Evolutionary conservation across 2,329 filamentous ascomycete genomes (phyloP).

Genomic region (Phaeoacremonium minimum): DNA sequence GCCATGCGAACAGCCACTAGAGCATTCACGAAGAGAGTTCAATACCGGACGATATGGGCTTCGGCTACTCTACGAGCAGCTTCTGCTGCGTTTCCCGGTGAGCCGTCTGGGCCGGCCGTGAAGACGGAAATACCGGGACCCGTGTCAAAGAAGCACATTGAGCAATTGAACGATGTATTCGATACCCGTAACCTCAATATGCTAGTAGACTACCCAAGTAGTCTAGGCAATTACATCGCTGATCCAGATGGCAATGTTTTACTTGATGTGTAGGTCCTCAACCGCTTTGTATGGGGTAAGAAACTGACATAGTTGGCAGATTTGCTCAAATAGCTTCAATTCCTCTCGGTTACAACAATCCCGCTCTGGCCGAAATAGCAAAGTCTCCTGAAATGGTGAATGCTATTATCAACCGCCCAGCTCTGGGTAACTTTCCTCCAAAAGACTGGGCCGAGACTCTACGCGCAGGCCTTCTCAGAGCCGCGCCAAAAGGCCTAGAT

Average conservation of each 20-base stretch:
- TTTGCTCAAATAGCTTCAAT: constrained; percentile 84
- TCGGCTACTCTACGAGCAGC: background rate
- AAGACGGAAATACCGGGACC: constrained; percentile 48
- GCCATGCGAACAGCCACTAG: background rate
- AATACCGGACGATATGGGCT: background rate
- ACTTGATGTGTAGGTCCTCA: constrained; percentile 33
- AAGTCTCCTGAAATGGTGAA: constrained; percentile 67
- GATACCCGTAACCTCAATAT: constrained; percentile 62
- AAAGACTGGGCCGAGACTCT: constrained; percentile 71
- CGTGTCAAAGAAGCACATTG: constrained; percentile 51
- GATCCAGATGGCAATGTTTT: constrained; percentile 45
- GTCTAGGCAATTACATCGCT: constrained; percentile 56
- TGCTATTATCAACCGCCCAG: constrained; percentile 73
- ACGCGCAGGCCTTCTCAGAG: constrained; percentile 65
- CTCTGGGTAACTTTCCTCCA: constrained; percentile 76
- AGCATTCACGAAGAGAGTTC: background rate
- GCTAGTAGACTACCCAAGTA: constrained; percentile 49
- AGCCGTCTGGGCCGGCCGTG: background rate
- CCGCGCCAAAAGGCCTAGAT: constrained; percentile 69
- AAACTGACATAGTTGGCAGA: constrained; percentile 25
- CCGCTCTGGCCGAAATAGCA: constrained; percentile 60
- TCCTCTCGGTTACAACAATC: constrained; percentile 79
- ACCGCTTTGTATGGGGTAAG: background rate
- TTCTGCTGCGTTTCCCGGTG: background rate
- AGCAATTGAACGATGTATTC: constrained; percentile 55